These are phyloP conservation scores for Salicornia ramosissima DNA, from an alignment of 148 eudicot genomes.

Conservation along the genomic window DNA sequence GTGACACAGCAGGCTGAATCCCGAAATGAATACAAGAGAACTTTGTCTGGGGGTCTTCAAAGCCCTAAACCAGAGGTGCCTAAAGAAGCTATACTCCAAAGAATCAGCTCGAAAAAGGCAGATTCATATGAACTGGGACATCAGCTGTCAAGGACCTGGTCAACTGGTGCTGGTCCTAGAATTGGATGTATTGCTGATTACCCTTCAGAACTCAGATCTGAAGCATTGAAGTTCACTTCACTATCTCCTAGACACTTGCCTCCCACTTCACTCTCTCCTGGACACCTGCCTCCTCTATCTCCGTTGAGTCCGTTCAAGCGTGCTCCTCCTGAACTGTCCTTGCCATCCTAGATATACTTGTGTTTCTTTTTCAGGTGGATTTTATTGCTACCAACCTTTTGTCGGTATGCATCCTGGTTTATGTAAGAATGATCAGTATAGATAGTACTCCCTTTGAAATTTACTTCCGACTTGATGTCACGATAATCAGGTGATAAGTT, in stretches of 20 bases:
- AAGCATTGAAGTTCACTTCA: constrained; percentile 65
- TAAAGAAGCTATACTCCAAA: constrained; percentile 49
- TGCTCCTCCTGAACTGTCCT: constrained; percentile 18
- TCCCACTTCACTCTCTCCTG: constrained; percentile 51
- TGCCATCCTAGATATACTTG: constrained; percentile 2
- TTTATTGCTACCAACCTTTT: not conserved
- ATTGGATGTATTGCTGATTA: constrained; percentile 84
- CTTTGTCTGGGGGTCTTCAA: constrained; percentile 77
- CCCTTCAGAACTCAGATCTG: constrained; percentile 62
- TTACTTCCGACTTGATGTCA: not conserved
- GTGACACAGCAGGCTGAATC: constrained; percentile 20
- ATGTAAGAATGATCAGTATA: not conserved
- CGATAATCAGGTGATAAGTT: not conserved
- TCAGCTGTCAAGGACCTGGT: constrained; percentile 66
- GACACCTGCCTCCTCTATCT: constrained; percentile 19
- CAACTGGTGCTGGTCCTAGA: constrained; percentile 81
- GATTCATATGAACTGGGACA: constrained; percentile 63
- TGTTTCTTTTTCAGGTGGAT: not conserved
- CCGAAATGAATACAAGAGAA: constrained; percentile 47
- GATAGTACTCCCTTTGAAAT: not conserved
- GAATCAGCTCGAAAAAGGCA: constrained; percentile 66
- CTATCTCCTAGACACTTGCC: constrained; percentile 61
- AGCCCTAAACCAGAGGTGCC: constrained; percentile 67
- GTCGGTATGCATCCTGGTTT: not conserved
- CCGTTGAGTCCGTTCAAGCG: constrained; percentile 2